phyloP scores from a whole-genome alignment of 208 protist species.

The Leishmania mexicana region DNA sequence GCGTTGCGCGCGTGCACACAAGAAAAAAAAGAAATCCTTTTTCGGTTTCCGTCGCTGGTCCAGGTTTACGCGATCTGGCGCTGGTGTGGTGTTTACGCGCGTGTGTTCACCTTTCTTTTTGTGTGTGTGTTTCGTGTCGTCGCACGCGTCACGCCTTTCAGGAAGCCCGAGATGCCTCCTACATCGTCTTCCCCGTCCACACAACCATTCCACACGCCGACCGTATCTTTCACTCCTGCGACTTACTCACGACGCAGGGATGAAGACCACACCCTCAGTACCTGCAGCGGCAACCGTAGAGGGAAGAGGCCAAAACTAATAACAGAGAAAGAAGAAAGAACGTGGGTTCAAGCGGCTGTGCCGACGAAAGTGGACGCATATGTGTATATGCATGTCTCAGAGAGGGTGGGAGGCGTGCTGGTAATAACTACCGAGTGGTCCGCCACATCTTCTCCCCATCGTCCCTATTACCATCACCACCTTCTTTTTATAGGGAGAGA shows the following conservation, averaged over 20 bases:
- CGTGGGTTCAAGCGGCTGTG: neutral
- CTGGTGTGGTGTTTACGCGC: neutral
- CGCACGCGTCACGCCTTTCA: neutral
- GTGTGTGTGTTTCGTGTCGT: neutral
- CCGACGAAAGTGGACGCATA: neutral
- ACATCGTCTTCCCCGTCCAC: neutral
- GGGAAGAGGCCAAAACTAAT: neutral
- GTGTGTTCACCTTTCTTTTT: neutral
- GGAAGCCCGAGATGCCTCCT: neutral
- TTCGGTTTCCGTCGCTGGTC: neutral
- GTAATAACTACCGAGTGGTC: neutral
- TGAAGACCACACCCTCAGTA: neutral
- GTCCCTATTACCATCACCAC: neutral
- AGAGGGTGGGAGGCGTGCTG: neutral
- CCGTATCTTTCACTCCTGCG: neutral
- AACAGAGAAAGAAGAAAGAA: neutral
- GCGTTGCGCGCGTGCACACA: neutral
- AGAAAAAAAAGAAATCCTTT: neutral
- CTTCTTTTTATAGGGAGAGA: neutral
- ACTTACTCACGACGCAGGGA: neutral
- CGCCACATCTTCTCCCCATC: neutral
- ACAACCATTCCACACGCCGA: neutral
- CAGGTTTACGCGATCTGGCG: neutral
- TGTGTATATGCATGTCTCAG: neutral
- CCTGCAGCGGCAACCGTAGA: neutral